Conservation (phyloP, 495 filamentous ascomycete genomes). For the Lentithecium fluviatile region DNA sequence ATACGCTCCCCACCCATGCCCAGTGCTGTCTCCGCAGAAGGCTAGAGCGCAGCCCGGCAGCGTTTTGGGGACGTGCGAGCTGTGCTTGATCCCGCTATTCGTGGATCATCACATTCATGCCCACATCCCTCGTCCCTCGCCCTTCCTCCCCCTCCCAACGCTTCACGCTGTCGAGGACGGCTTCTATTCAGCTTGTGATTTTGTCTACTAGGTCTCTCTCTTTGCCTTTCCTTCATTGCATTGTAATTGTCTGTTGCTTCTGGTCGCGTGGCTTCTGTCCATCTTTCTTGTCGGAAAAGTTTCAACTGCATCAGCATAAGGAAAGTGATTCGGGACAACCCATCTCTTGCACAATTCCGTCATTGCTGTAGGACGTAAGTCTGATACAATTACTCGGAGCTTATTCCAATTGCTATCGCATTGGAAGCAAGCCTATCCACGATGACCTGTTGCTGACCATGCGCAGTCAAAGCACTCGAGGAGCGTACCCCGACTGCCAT, state of each 20-base stretch:
- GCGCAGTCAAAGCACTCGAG: too few relatives aligned
- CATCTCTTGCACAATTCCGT: background rate
- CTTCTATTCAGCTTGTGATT: constrained; percentile 9
- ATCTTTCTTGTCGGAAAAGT: constrained; percentile 3
- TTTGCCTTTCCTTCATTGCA: background rate
- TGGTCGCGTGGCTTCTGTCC: background rate
- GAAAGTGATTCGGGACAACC: constrained; percentile 4
- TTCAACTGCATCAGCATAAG: constrained; percentile 20
- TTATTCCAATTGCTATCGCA: constrained; percentile 1
- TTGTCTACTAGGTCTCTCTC: background rate
- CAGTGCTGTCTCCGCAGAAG: constrained; percentile 1
- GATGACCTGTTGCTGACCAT: too few relatives aligned
- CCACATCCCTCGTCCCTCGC: constrained; percentile 10
- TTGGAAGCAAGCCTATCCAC: background rate
- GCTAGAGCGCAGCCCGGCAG: constrained; percentile 21
- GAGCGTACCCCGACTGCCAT: too few relatives aligned
- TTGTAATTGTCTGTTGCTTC: background rate
- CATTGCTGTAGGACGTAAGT: constrained; percentile 3
- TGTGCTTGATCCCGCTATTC: constrained; percentile 24
- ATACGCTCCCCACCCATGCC: constrained; percentile 20
- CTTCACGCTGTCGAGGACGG: constrained; percentile 19
- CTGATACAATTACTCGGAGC: background rate
- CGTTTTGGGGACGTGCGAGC: constrained; percentile 5
- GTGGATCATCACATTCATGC: constrained; percentile 29
- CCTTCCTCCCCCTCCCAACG: constrained; percentile 11